Conservation (phyloP, 306 rosid species). For the Carpinus viminea region DNA sequence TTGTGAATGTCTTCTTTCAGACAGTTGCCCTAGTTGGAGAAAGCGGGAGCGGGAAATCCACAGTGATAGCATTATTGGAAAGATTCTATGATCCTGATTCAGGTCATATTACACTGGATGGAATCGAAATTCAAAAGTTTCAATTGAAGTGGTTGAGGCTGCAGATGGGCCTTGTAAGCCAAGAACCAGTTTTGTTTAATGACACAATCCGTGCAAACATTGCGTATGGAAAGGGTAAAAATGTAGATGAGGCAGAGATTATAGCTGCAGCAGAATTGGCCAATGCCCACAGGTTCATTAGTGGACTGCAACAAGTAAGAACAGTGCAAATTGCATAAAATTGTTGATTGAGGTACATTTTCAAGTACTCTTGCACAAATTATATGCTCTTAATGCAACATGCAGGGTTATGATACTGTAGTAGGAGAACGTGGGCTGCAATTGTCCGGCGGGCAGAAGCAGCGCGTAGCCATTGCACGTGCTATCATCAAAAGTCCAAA, state of each 20-base stretch:
- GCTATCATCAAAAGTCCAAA: conserved; percentile 82
- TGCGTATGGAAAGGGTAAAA: conserved; percentile 75
- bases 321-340: not conserved
- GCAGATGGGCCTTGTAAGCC: conserved; percentile 89
- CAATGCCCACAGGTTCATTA: conserved; percentile 84
- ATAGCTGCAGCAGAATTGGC: conserved; percentile 69
- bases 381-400: conserved; percentile 10
- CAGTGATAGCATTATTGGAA: conserved; percentile 71
- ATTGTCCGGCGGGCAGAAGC: conserved; percentile 85
- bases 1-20: conserved; percentile 35
- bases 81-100: conserved; percentile 90
- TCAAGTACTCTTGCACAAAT: not conserved
- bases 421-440: conserved; percentile 93
- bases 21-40: conserved; percentile 88
- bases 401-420: conserved; percentile 66
- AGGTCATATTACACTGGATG: conserved; percentile 75
- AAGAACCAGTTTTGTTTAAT: conserved; percentile 80
- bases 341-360: not conserved
- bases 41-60: conserved; percentile 94
- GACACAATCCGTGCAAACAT: conserved; percentile 75
- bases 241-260: conserved; percentile 76
- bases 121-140: conserved; percentile 55
- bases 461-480: conserved; percentile 79
- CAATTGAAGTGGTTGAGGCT: conserved; percentile 85
- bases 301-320: conserved; percentile 64